Base-by-base conservation (phyloP, 2,329 filamentous ascomycete genomes). In the Xylaria sp. region DNA sequence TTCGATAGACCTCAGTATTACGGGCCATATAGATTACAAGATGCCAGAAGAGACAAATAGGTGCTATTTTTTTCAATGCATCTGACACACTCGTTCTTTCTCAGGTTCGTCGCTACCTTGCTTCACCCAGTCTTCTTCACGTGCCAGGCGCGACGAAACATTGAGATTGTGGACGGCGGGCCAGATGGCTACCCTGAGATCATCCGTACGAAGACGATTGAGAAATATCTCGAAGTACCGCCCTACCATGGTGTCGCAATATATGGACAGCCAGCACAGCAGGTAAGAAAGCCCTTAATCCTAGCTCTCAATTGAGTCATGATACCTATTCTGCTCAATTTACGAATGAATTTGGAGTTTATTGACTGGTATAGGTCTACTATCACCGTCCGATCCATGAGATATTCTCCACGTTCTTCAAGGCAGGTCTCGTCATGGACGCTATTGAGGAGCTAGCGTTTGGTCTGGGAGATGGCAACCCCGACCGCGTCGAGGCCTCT, bases 321-420 rank as follows among this genome's bases (percentile, higher is more conserved):
- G n/a, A 37, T 55, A 44, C 3, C 54, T 27, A 10, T 18, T 10
- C 21, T 2, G 1, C 5, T 29, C 16, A 13, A 37, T 21, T 8
- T 16, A 27, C 8, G 21, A 48, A 27, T 1, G 47, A 27, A 44
- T 44, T 6, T 5, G 10, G 27, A 23, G 6, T 8, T 51, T 40
- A 21, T 44, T 60, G 25, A 61, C 18, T 21, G 13, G 8, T 5
- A 8, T 13, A 68, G 65, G 5, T 25, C 2, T 65, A 65, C 51
- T 68, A 51, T 21, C 66, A 68, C 23, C 66, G 66, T 2, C 62
- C 66, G 18, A 1, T 68, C 2, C 57, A 68, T 3, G 66, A 68
- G 57, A 58, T 68, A 10, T 68, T 68, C 57, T 57, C 66, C n/a
- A 37, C 58, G 3, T 68, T 68, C 29, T 68, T 68, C 57, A 59